Evolutionary conservation across 306 rosid genomes (phyloP).

Genomic region (Vigna angularis): DNA sequence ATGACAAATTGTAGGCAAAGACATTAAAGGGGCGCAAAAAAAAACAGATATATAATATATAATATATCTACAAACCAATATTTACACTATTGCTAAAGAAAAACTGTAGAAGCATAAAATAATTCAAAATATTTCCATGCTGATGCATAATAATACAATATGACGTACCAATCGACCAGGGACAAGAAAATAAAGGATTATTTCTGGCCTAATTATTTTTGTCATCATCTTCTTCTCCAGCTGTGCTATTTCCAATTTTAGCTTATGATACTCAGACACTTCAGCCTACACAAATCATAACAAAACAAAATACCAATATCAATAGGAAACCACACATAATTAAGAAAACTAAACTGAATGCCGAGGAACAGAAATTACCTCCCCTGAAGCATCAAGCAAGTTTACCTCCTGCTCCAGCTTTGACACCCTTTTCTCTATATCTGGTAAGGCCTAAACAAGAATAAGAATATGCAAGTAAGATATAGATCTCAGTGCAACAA

Average conservation of each 20-base stretch:
- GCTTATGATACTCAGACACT: conserved; percentile 88
- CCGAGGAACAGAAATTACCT: conserved; percentile 57
- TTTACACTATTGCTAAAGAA: conserved; percentile 23
- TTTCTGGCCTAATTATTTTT: conserved; percentile 92
- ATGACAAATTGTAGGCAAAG: conserved; percentile 12
- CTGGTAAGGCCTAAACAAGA: conserved; percentile 82
- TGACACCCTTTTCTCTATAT: conserved; percentile 80
- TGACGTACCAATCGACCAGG: conserved; percentile 95
- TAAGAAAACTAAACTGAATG: conserved; percentile 34
- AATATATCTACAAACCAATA: not conserved
- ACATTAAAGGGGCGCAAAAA: not conserved
- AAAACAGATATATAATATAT: conserved; percentile 2
- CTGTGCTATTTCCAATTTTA: conserved; percentile 81
- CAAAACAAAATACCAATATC: conserved; percentile 14
- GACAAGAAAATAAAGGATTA: conserved; percentile 82
- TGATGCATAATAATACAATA: not conserved
- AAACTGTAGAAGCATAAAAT: conserved; percentile 11
- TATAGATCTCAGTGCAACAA: conserved; percentile 35
- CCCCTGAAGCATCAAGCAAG: conserved; percentile 89
- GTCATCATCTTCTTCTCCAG: conserved; percentile 93
- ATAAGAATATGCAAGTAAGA: conserved; percentile 25
- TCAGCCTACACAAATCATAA: conserved; percentile 64
- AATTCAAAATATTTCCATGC: conserved; percentile 5
- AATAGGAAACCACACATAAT: conserved; percentile 21
- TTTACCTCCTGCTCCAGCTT: conserved; percentile 89